These are phyloP conservation scores for Colletotrichum costaricense DNA, from an alignment of 2,329 filamentous ascomycete species.

Conservation along the genomic window DNA sequence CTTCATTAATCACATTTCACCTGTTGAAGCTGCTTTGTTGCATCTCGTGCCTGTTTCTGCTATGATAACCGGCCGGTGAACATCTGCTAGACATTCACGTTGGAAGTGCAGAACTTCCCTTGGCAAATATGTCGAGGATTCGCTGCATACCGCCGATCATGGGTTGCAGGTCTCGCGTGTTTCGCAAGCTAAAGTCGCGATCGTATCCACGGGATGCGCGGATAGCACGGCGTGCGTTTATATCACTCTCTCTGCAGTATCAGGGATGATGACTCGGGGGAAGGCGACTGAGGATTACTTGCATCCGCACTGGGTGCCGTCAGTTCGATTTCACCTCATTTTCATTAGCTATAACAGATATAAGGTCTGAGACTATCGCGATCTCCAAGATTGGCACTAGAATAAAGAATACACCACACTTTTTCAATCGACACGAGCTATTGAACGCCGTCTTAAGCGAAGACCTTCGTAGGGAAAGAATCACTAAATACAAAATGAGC, in stretches of 20 bases:
- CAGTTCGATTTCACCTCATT: not conserved
- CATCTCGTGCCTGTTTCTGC: not conserved
- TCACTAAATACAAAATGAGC: not conserved
- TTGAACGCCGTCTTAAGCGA: too few relatives aligned
- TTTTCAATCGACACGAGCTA: not conserved
- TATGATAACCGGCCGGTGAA: accelerated
- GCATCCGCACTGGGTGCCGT: not conserved
- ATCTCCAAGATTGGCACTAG: not conserved
- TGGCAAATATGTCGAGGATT: not conserved
- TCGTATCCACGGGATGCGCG: not conserved
- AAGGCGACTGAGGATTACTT: not conserved
- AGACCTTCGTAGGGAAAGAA: too few relatives aligned
- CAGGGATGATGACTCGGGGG: not conserved
- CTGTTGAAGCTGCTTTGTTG: not conserved
- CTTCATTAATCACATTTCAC: not conserved
- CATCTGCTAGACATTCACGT: not conserved
- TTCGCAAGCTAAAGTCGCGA: not conserved
- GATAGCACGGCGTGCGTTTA: not conserved
- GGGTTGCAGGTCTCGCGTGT: not conserved
- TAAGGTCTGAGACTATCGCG: not conserved
- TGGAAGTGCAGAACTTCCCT: not conserved
- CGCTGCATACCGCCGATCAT: not conserved
- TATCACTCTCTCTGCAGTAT: not conserved
- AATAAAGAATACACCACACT: not conserved
- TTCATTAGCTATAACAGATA: not conserved